These are phyloP conservation scores for Bothriochloa decipiens DNA, from an alignment of 176 grass and related monocot species.

Conservation along the genomic window DNA sequence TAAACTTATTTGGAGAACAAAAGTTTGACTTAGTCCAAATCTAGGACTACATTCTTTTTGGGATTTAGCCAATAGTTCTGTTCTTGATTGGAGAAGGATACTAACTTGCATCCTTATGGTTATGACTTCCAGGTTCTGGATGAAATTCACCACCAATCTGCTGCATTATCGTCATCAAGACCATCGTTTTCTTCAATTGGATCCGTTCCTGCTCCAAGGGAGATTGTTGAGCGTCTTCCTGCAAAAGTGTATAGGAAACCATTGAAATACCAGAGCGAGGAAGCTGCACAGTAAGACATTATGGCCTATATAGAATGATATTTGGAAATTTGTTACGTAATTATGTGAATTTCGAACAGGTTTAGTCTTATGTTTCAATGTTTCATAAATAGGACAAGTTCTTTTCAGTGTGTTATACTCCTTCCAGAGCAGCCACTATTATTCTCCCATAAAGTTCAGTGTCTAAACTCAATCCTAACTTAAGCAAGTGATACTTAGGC, in stretches of 20 bases:
- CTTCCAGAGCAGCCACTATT: conserved; percentile 3
- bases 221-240: conserved; percentile 84
- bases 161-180: conserved; percentile 78
- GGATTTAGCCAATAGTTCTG: neutral
- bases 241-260: conserved; percentile 78
- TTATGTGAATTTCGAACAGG: conserved; percentile 2
- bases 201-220: conserved; percentile 88
- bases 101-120: conserved; percentile 25
- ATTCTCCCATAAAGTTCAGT: neutral
- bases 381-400: neutral
- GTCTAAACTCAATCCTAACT: conserved; percentile 1
- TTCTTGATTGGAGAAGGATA: conserved; percentile 35
- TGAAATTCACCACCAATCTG: conserved; percentile 98
- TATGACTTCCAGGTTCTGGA: conserved; percentile 76
- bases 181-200: conserved; percentile 92
- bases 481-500: neutral
- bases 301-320: neutral
- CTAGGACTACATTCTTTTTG: neutral
- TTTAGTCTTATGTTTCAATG: neutral
- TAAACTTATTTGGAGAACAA: neutral
- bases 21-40: neutral
- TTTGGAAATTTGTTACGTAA: neutral
- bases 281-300: conserved; percentile 73
- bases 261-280: conserved; percentile 63
- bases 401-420: neutral